phyloP scores from a whole-genome alignment of 1,284 basidiomycete genomes.

The Leccinum solheimii region DNA sequence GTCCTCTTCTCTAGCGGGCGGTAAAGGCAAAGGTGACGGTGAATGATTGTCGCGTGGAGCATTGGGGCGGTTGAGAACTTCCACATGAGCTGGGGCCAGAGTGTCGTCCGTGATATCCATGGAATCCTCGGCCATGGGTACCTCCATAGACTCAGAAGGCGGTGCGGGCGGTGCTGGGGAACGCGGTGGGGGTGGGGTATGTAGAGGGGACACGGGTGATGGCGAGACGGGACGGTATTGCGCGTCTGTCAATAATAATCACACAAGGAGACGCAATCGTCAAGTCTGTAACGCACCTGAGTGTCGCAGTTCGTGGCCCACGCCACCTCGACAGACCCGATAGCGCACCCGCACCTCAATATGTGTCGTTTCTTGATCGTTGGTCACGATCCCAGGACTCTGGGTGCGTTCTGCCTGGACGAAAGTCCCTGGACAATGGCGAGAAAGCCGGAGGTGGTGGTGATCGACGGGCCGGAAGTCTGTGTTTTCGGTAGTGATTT shows the following conservation, averaged over 20 bases:
- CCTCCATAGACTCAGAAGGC: slow-evolving; percentile 42
- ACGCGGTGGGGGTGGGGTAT: slow-evolving; percentile 31
- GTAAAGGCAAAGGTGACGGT: slow-evolving; percentile 42
- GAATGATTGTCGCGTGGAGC: slow-evolving; percentile 48
- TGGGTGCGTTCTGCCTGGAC: slow-evolving; percentile 36
- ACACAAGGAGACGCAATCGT: background rate
- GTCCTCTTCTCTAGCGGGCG: slow-evolving; percentile 24
- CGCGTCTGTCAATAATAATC: slow-evolving; percentile 14
- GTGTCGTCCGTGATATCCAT: slow-evolving; percentile 29
- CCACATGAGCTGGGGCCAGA: slow-evolving; percentile 37
- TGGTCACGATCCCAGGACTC: slow-evolving; percentile 30
- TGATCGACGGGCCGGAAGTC: slow-evolving; percentile 44
- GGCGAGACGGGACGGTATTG: slow-evolving; percentile 26
- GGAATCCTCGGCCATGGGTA: slow-evolving; percentile 27
- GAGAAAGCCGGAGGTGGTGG: slow-evolving; percentile 35
- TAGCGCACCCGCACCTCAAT: slow-evolving; percentile 11
- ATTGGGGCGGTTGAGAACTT: slow-evolving; percentile 39
- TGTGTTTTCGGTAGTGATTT: slow-evolving; percentile 40
- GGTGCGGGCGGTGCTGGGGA: slow-evolving; percentile 42
- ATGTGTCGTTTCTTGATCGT: slow-evolving; percentile 16
- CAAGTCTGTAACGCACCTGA: slow-evolving; percentile 13
- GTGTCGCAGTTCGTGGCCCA: slow-evolving; percentile 8
- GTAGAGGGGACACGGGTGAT: slow-evolving; percentile 24
- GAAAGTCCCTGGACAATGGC: slow-evolving; percentile 35
- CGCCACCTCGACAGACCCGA: slow-evolving; percentile 15